Percentiles rank a stretch among this genome's conserved stretches.
These are phyloP conservation scores for Lactarius trivialis DNA, from an alignment of 768 basidiomycete species.

Conservation along the genomic window DNA sequence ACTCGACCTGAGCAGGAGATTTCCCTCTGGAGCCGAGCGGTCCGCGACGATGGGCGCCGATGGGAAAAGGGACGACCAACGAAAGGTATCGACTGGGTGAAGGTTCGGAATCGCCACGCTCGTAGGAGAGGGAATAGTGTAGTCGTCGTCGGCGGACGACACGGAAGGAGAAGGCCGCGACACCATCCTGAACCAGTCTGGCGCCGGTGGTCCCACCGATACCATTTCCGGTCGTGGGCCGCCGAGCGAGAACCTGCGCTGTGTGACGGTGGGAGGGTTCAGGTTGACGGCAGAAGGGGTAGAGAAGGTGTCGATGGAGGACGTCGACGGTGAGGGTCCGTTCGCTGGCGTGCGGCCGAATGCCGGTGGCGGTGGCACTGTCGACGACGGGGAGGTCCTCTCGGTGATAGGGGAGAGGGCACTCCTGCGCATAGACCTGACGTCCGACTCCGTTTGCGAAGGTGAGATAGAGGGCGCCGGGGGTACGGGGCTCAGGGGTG, in stretches of 20 bases:
- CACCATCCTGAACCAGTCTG: not conserved
- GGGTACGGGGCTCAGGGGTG: not conserved
- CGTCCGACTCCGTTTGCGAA: conserved; percentile 11
- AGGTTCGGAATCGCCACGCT: not conserved
- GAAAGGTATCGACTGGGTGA: not conserved
- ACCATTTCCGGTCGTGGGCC: not conserved
- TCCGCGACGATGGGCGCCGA: conserved; percentile 5
- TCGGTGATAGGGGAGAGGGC: conserved; percentile 10
- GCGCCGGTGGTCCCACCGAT: not conserved
- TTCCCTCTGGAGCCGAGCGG: not conserved
- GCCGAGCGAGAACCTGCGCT: not conserved
- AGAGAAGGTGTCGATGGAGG: not conserved
- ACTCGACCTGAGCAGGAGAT: not conserved
- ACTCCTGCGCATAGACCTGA: conserved; percentile 3
- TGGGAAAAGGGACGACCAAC: conserved; percentile 14
- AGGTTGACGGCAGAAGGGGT: not conserved
- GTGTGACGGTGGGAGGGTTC: not conserved
- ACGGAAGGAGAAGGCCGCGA: not conserved
- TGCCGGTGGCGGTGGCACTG: not conserved
- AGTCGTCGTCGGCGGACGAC: not conserved
- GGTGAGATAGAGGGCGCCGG: not conserved
- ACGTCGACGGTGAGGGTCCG: conserved; percentile 9
- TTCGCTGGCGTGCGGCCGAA: not conserved
- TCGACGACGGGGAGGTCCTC: conserved; percentile 4
- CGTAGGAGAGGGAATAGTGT: conserved; percentile 1